A percentile compares a stretch with the other conserved stretches of the same genome.
Evolutionary conservation across 73 alveolate genomes (phyloP).

Genomic region (Vitrella brassicaformis): DNA sequence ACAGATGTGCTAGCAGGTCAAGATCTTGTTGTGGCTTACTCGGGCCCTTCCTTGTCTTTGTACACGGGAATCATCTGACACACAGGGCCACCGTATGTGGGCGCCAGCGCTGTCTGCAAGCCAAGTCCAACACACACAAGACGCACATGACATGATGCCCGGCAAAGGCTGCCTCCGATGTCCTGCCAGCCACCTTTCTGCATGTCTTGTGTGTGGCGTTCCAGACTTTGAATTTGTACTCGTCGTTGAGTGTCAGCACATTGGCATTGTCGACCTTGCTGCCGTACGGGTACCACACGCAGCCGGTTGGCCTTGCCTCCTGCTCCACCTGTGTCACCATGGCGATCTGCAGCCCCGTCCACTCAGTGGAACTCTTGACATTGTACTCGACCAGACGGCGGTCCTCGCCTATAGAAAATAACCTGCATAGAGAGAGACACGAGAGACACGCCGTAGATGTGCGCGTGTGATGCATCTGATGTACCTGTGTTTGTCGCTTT

Average conservation of each 20-base stretch:
- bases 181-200: constrained; percentile 21
- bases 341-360: constrained; percentile 29
- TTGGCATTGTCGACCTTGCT: constrained; percentile 44
- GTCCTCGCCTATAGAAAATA: constrained; percentile 55
- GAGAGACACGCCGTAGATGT: no score
- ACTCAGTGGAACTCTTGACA: no score
- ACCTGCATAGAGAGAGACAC: no score
- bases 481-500: no score
- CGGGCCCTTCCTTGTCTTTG: neutral
- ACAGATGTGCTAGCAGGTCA: neutral
- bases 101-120: constrained; percentile 78
- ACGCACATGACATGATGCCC: no score
- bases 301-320: constrained; percentile 62
- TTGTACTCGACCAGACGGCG: constrained; percentile 46
- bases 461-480: no score
- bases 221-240: constrained; percentile 80
- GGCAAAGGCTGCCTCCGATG: no score
- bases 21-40: no score
- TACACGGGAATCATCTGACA: constrained; percentile 55
- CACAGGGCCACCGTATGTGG: constrained; percentile 85
- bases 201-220: constrained; percentile 49
- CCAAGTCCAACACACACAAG: no score
- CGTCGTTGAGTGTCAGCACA: constrained; percentile 78
- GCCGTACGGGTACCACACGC: constrained; percentile 74
- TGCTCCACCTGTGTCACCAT: constrained; percentile 37